phyloP scores from a whole-genome alignment of 371 early-diverging fungal species.

The Mortierella sp. region DNA sequence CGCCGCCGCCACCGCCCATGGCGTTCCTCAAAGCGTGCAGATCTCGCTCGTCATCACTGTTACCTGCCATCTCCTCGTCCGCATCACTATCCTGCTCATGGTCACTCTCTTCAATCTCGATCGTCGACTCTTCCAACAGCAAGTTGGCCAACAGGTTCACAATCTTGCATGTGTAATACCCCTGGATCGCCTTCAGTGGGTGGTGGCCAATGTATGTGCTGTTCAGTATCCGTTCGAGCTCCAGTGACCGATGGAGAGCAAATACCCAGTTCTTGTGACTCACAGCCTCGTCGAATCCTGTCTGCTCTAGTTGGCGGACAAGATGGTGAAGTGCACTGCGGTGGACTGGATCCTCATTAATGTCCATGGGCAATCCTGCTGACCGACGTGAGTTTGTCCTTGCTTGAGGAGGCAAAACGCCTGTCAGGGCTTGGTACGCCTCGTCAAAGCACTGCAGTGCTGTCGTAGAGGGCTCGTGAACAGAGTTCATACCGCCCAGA shows the following conservation, averaged over 20 bases:
- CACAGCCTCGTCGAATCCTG: constrained; percentile 48
- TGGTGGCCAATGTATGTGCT: constrained; percentile 41
- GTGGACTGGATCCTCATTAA: constrained; percentile 17
- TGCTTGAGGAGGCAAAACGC: background rate
- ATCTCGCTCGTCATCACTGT: constrained; percentile 42
- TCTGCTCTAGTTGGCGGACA: constrained; percentile 35
- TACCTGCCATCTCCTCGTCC: constrained; percentile 16
- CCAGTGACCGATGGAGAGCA: constrained; percentile 40
- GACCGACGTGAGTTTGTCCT: background rate
- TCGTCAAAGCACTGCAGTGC: constrained; percentile 25
- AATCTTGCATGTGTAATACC: constrained; percentile 55
- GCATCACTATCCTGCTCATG: constrained; percentile 20
- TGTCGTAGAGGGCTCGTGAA: constrained; percentile 29
- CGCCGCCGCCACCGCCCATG: constrained; percentile 16
- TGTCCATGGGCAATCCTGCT: background rate
- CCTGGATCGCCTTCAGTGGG: constrained; percentile 40
- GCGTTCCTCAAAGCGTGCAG: constrained; percentile 28
- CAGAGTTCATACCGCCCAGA: constrained; percentile 35
- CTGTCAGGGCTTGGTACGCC: constrained; percentile 34
- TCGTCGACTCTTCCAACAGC: constrained; percentile 47
- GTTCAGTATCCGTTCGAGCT: constrained; percentile 30
- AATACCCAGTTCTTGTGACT: constrained; percentile 48
- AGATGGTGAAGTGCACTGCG: constrained; percentile 33
- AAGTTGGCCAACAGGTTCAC: constrained; percentile 50
- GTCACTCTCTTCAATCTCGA: constrained; percentile 48